phyloP scores from a whole-genome alignment of 352 stramenopile species.

The Pythium myriotylum region DNA sequence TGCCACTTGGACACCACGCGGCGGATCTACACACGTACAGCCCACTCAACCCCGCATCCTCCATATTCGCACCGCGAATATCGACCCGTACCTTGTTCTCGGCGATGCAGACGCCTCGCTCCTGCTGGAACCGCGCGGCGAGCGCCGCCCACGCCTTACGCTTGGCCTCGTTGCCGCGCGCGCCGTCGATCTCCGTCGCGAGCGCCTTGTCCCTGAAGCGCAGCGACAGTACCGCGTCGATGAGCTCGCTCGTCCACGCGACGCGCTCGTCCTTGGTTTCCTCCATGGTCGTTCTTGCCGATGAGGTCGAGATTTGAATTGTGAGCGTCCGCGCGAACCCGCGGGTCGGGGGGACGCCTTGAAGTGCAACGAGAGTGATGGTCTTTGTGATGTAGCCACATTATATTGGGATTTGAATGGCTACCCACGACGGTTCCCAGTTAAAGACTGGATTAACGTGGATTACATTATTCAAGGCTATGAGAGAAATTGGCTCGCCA shows the following conservation, averaged over 20 bases:
- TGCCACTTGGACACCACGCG: constrained; percentile 29
- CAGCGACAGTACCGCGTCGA: constrained; percentile 22
- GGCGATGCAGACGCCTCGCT: constrained; percentile 9
- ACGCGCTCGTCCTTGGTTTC: constrained; percentile 17
- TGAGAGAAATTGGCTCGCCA: too few species aligned
- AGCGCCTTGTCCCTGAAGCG: constrained; percentile 21
- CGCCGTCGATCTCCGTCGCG: constrained; percentile 11
- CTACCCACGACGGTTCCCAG: too few species aligned
- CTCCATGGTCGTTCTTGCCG: too few species aligned
- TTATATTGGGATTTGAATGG: too few species aligned
- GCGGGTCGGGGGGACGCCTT: background rate
- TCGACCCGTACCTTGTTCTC: constrained; percentile 13
- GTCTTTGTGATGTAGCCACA: constrained; percentile 5
- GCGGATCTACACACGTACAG: constrained; percentile 10
- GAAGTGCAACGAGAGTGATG: constrained; percentile 13
- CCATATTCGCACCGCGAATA: background rate
- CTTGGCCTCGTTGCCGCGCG: constrained; percentile 22
- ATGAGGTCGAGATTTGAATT: too few species aligned
- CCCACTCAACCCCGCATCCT: background rate
- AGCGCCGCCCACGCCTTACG: constrained; percentile 22
- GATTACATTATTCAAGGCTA: too few species aligned
- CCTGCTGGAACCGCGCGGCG: constrained; percentile 1
- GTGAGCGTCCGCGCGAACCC: too few species aligned
- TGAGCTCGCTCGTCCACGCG: constrained; percentile 20
- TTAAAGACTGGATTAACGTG: too few species aligned